phyloP scores from a whole-genome alignment of 2,329 filamentous ascomycete genomes.

The Talaromyces sp. region DNA sequence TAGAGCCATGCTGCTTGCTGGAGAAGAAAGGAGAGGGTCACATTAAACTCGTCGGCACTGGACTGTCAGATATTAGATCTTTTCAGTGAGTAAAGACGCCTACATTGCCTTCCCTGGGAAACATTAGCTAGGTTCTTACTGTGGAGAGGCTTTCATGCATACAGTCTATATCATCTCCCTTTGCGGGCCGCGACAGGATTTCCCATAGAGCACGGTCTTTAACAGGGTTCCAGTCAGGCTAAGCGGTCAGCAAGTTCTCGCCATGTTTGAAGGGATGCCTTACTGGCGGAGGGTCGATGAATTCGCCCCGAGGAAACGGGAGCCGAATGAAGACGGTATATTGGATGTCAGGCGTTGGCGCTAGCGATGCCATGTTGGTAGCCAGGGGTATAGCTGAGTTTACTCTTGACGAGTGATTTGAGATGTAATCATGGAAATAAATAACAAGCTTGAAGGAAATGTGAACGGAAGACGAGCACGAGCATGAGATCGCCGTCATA shows the following conservation, averaged over 20 bases:
- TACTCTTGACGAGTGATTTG: not conserved
- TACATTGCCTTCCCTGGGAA: conserved; percentile 70
- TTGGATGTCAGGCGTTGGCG: not conserved
- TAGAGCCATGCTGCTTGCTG: conserved; percentile 93
- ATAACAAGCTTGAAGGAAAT: too few species aligned
- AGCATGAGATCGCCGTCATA: not conserved
- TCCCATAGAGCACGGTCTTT: conserved; percentile 92
- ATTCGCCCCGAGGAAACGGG: conserved; percentile 81
- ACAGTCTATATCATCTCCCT: conserved; percentile 83
- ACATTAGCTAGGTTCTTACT: conserved; percentile 14
- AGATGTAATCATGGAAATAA: not conserved
- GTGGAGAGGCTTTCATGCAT: conserved; percentile 24
- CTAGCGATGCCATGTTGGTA: not conserved
- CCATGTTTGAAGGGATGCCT: conserved; percentile 22
- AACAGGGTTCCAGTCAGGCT: conserved; percentile 81
- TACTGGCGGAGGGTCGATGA: conserved; percentile 85
- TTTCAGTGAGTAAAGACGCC: conserved; percentile 2
- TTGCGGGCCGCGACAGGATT: conserved; percentile 74
- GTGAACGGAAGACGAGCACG: not conserved
- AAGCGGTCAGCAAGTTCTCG: not conserved
- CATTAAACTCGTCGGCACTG: conserved; percentile 72
- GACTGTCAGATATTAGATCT: not conserved
- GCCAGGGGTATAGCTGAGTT: not conserved
- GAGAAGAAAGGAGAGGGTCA: conserved; percentile 80
- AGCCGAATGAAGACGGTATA: conserved; percentile 77